phyloP scores from a whole-genome alignment of 768 basidiomycete genomes.

The Hysterangium stoloniferum region DNA sequence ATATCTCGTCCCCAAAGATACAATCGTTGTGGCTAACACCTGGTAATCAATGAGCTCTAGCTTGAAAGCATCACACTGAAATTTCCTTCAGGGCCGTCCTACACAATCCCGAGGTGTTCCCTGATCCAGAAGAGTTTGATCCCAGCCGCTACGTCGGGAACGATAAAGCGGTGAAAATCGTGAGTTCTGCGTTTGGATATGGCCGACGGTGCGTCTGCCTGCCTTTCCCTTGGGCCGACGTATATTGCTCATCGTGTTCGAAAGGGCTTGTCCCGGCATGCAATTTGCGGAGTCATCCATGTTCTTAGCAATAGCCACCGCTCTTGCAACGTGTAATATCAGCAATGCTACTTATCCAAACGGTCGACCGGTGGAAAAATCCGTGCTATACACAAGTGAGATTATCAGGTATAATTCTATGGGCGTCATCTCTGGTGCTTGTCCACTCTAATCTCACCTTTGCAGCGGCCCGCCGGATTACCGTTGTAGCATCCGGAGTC shows the following conservation, averaged over 20 bases:
- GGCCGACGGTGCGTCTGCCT: neutral
- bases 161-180: neutral
- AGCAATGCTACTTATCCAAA: neutral
- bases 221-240: neutral
- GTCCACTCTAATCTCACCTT: no score
- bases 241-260: neutral
- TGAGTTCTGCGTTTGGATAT: neutral
- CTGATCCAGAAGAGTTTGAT: slow-evolving; percentile 16
- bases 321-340: neutral
- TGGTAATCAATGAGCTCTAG: slow-evolving; percentile 16
- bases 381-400: no score
- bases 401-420: no score
- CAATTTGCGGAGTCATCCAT: neutral
- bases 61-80: neutral
- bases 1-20: slow-evolving; percentile 21
- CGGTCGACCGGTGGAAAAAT: neutral
- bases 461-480: no score
- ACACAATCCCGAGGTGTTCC: slow-evolving; percentile 14
- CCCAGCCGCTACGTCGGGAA: slow-evolving; percentile 14
- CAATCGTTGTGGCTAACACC: slow-evolving; percentile 25
- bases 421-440: no score
- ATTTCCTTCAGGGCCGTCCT: slow-evolving; percentile 14
- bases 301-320: neutral
- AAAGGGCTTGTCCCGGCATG: neutral
- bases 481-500: no score